Percentiles rank a stretch among this genome's conserved stretches.
Evolutionary conservation across 2,329 filamentous ascomycete species (phyloP).

Genomic region (Alternaria metachromatica): DNA sequence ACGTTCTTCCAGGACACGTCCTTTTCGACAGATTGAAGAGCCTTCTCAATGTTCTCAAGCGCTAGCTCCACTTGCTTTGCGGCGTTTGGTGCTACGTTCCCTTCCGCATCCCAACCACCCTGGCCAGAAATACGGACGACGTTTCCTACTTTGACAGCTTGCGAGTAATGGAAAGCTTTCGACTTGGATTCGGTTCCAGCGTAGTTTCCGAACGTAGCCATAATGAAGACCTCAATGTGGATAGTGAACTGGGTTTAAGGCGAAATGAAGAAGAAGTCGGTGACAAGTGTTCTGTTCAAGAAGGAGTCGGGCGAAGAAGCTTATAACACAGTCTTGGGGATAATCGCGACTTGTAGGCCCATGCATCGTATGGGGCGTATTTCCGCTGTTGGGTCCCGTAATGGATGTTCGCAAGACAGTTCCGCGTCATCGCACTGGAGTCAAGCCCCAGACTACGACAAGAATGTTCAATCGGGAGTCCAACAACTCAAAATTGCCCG

Average conservation of each 20-base stretch:
- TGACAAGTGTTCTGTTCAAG: not conserved
- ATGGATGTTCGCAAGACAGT: not conserved
- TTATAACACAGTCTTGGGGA: not conserved
- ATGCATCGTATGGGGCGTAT: not conserved
- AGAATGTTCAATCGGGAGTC: not conserved
- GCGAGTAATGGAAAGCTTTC: conserved; percentile 17
- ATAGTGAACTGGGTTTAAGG: not conserved
- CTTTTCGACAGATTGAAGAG: conserved; percentile 25
- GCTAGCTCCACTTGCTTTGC: conserved; percentile 37
- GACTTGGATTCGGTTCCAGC: conserved; percentile 10
- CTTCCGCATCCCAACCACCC: conserved; percentile 21
- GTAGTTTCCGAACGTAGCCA: conserved; percentile 8
- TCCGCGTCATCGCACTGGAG: not conserved
- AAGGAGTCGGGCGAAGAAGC: not conserved
- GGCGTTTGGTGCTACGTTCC: conserved; percentile 7
- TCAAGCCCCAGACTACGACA: not conserved
- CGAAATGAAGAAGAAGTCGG: not conserved
- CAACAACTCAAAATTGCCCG: not conserved
- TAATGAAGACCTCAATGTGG: not conserved
- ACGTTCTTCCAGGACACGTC: conserved; percentile 55
- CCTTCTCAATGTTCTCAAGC: conserved; percentile 63
- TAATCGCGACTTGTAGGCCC: not conserved
- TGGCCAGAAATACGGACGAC: conserved; percentile 19
- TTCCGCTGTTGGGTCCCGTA: not conserved
- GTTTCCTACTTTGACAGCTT: conserved; percentile 17